Evolutionary conservation across 2,329 filamentous ascomycete species (phyloP), one percentile per base, ranked within the genome.

Genomic region (Sodiomyces alkalinus): DNA sequence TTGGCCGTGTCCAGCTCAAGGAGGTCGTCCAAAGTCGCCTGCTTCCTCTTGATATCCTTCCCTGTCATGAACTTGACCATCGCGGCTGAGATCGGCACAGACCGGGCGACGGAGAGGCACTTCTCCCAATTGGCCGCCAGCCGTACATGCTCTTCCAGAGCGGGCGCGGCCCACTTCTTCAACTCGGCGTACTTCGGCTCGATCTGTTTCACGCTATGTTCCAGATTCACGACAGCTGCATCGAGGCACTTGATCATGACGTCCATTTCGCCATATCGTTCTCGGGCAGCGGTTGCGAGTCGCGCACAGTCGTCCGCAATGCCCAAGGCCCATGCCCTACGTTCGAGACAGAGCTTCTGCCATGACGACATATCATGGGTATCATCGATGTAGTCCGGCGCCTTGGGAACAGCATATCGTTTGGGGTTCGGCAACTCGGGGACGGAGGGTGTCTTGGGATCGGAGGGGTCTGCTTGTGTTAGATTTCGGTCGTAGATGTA

Each of bases 401-500:
- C 74, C 32, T 62, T 60, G 36, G 76, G 70, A 23, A 68, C 53
- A 30, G 62, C 59, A 61, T 53, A 78, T 39, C 56, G 64, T 33
- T 58, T 61, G 19, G 65, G 69, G 19, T 60, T 44, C 25, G 66
- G 58, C 35, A 60, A 42, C 32, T 72, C 63, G 42, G 56, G 53
- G 35, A 62, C 48, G 30, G 61, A 49, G 12, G 53, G 53, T 12
- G 58, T 51, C 6, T 58, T 45, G 26, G 53, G 48, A 20, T 52
- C 54, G 6, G 63, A 43, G 28, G 66, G 59, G 27, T 64, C 55
- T 28, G 70, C 52, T 38, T 76, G 65, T 38, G 78, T 73, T 42
- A 78, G 72, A 40, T 76, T 74, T 36, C 85, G 79, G 52, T 94
- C 85, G 54, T 92, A 98, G 29, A 96, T 72, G 49, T 80, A 96